Conservation (phyloP, 2,329 filamentous ascomycete genomes). For the Whalleya microplaca region DNA sequence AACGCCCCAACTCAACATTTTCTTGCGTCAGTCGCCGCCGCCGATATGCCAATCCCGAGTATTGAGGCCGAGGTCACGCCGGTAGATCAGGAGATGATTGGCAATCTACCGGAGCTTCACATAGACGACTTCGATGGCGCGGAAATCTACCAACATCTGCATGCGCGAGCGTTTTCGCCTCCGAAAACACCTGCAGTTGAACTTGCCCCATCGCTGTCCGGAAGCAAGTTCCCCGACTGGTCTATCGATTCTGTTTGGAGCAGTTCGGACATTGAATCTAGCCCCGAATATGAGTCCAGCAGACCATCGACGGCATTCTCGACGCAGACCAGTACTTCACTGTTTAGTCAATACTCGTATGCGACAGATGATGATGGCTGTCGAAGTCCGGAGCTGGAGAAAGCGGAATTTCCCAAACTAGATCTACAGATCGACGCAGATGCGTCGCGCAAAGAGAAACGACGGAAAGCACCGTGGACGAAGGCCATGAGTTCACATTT, state of each 20-base stretch:
- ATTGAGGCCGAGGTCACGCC: constrained; percentile 57
- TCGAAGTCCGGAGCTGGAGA: constrained; percentile 53
- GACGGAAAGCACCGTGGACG: constrained; percentile 63
- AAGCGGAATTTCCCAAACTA: constrained; percentile 35
- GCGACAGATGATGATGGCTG: constrained; percentile 60
- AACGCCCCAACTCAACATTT: constrained; percentile 67
- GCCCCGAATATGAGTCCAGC: constrained; percentile 62
- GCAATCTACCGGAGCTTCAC: constrained; percentile 41
- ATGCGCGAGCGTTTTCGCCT: constrained; percentile 51
- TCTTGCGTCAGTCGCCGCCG: constrained; percentile 67
- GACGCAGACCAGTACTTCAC: constrained; percentile 60
- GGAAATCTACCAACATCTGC: constrained; percentile 39
- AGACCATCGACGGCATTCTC: constrained; percentile 63
- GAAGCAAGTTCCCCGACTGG: constrained; percentile 60
- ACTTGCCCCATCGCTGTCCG: constrained; percentile 47
- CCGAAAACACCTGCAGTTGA: constrained; percentile 63
- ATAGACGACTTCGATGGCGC: constrained; percentile 39
- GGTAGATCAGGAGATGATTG: constrained; percentile 49
- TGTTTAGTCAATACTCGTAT: constrained; percentile 60
- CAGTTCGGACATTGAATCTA: constrained; percentile 57
- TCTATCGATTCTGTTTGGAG: constrained; percentile 60
- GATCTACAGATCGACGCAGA: constrained; percentile 12
- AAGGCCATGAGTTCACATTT: constrained; percentile 67
- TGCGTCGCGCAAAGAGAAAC: constrained; percentile 30
- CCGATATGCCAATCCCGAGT: constrained; percentile 66